Base-by-base conservation (phyloP, 2,329 filamentous ascomycete genomes). In the Paraphaeosphaeria sporulosa region DNA sequence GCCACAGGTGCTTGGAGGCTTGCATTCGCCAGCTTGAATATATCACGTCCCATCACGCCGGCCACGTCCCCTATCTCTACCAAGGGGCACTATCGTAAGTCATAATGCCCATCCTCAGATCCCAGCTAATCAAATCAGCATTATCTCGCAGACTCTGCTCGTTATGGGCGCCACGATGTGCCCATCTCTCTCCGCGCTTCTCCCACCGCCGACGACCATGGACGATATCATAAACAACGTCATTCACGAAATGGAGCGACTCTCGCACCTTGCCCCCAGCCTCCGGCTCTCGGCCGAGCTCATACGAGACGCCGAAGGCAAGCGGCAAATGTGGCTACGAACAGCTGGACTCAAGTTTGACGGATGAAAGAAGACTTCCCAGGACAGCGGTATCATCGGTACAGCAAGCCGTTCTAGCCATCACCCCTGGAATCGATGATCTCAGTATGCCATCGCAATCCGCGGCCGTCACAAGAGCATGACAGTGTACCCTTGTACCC, bases 91-190 rank as follows among this genome's bases (percentile, higher is more conserved):
- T 95, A 21, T 79, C 77, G 77, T 79, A 75, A 69, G 77, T 74
- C 40, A 38, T 8, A 8, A 30, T 9, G 54, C 21, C 2, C 21
- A 32, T 27, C n/a, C 17, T 12, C 46, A 6, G 25, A 53, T 38
- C 34, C 23, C 17, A 23, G 32, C 69, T 72, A 56, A 71, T 43
- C 49, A 27, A 12, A n/a, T 12, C 7, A 93, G 90, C 23, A 92
- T 95, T 72, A 90, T 94, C 23, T 93, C 90, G 6, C 92, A 95
- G 76, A 90, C 90, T 1, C 82, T 95, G 17, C 82, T 95, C 46
- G 87, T 95, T 36, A 94, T 95, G 91, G 92, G 91, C 7, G 90
- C 91, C 17, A 93, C 90, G 17, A 91, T 94, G 87, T 93, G 89
- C 9, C 88, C 89, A 1, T 89, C 89, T 5, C 85, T 94, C 3